These are phyloP conservation scores for Filobasidium uniguttulatum DNA, from an alignment of 1,284 basidiomycete genomes.

Conservation along the genomic window DNA sequence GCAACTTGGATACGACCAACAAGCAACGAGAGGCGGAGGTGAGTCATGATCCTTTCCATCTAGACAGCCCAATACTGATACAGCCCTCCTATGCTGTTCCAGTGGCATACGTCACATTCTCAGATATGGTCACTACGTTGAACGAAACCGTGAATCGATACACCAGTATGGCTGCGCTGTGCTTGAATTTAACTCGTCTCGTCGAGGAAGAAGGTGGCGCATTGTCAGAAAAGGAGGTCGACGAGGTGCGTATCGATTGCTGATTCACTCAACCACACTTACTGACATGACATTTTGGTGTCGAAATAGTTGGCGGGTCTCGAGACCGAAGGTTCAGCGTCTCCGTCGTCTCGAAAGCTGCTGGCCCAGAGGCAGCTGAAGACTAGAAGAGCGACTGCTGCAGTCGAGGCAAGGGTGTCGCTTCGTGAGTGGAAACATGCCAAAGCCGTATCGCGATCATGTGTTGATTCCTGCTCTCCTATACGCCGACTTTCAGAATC, in stretches of 20 bases:
- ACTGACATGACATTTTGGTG: no score
- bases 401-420: conserved; percentile 4
- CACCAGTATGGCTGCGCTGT: conserved; percentile 6
- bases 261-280: no score
- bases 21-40: conserved; percentile 13
- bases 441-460: neutral
- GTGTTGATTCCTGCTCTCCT: neutral
- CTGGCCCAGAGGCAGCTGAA: conserved; percentile 1
- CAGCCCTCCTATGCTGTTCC: neutral
- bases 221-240: neutral
- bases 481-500: conserved; percentile 2
- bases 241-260: neutral
- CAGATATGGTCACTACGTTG: conserved; percentile 3
- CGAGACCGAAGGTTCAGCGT: no score
- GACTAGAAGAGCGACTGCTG: conserved; percentile 1
- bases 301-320: no score
- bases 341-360: conserved; percentile 1
- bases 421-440: conserved; percentile 9
- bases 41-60: neutral
- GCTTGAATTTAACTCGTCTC: conserved; percentile 4
- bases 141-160: conserved; percentile 2
- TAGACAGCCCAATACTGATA: no score
- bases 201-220: neutral
- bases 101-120: conserved; percentile 8
- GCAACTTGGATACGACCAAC: conserved; percentile 10